Evolutionary conservation across 345 rosid genomes (phyloP).

Genomic region (Eutrema yunnanense): DNA sequence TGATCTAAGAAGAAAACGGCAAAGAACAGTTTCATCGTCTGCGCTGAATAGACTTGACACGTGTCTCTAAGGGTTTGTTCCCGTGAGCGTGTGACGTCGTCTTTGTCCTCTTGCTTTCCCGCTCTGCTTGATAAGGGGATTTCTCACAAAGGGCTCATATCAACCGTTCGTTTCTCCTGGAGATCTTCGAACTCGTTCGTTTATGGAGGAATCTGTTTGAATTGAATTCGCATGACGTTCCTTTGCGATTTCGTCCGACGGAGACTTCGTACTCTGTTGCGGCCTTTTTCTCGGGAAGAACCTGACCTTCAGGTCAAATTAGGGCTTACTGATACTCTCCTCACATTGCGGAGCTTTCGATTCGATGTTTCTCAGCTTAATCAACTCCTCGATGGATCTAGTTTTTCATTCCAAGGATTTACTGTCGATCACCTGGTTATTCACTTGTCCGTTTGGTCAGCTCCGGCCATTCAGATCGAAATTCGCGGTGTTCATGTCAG

Average conservation of each 20-base stretch:
- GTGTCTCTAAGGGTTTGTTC: slow-evolving; percentile 9
- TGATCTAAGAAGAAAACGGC: no score
- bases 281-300: slow-evolving; percentile 58
- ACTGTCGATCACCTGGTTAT: slow-evolving; percentile 44
- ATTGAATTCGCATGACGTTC: slow-evolving; percentile 35
- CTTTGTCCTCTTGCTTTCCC: slow-evolving; percentile 34
- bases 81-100: not conserved
- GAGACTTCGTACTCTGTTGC: slow-evolving; percentile 52
- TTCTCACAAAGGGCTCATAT: not conserved
- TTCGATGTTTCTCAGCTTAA: slow-evolving; percentile 50
- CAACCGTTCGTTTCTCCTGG: not conserved
- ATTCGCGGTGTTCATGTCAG: slow-evolving; percentile 51
- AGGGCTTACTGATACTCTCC: slow-evolving; percentile 49
- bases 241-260: slow-evolving; percentile 38
- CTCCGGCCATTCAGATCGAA: slow-evolving; percentile 48
- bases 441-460: slow-evolving; percentile 69
- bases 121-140: slow-evolving; percentile 25
- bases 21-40: not conserved
- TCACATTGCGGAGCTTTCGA: slow-evolving; percentile 41
- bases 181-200: slow-evolving; percentile 3
- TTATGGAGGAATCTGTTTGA: slow-evolving; percentile 15
- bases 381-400: slow-evolving; percentile 39
- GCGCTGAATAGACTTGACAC: slow-evolving; percentile 6
- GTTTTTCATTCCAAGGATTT: slow-evolving; percentile 40
- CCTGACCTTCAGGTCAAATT: slow-evolving; percentile 60